phyloP scores from a whole-genome alignment of 768 basidiomycete species.

The Heimioporus sp. region DNA sequence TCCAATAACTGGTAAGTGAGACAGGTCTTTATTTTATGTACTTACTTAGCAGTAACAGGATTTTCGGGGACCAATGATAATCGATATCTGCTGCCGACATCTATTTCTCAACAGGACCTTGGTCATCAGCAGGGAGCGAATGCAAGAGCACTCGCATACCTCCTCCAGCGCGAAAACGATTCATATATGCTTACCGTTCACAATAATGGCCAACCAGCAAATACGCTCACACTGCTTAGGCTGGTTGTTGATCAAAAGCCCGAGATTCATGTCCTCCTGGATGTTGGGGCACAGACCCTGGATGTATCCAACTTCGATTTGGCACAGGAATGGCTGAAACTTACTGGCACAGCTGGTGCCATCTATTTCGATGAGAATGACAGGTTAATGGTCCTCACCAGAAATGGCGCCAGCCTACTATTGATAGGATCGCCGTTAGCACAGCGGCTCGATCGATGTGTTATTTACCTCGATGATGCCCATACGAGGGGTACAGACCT shows the following conservation, averaged over 20 bases:
- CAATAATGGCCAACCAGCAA: slow-evolving; percentile 3
- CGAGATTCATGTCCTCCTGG: slow-evolving; percentile 43
- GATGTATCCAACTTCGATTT: slow-evolving; percentile 43
- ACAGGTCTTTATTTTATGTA: no score
- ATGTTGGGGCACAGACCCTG: slow-evolving; percentile 56
- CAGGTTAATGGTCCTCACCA: background rate
- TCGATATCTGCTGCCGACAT: slow-evolving; percentile 21
- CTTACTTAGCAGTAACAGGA: no score
- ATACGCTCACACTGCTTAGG: slow-evolving; percentile 25
- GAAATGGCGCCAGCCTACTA: background rate
- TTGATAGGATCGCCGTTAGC: background rate
- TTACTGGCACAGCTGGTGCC: slow-evolving; percentile 34
- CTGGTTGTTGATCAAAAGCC: slow-evolving; percentile 32
- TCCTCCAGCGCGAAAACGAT: slow-evolving; percentile 37
- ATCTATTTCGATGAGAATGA: slow-evolving; percentile 37
- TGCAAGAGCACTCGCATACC: slow-evolving; percentile 34
- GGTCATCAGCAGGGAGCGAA: slow-evolving; percentile 26
- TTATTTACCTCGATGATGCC: slow-evolving; percentile 53
- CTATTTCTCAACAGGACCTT: slow-evolving; percentile 28
- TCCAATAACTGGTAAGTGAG: background rate
- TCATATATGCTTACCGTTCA: slow-evolving; percentile 25
- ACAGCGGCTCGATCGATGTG: slow-evolving; percentile 38
- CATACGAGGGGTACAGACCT: slow-evolving; percentile 50
- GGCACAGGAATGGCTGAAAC: slow-evolving; percentile 19
- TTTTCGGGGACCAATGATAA: slow-evolving; percentile 60